phyloP scores from a whole-genome alignment of 1,139 yeast species.

The Lodderomyces metapsilosis region DNA sequence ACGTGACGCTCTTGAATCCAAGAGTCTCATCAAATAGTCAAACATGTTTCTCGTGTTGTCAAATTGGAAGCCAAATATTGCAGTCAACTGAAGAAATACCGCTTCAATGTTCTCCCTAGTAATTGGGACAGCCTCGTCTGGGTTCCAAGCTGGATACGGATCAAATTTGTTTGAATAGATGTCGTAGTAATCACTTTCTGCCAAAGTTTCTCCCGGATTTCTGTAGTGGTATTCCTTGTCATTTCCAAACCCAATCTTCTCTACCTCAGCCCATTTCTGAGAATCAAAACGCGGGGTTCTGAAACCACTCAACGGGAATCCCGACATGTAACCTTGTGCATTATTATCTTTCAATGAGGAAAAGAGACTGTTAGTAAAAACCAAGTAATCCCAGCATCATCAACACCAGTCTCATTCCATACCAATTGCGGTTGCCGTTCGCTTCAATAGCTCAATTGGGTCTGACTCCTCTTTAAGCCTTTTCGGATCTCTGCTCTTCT shows the following conservation, averaged over 20 bases:
- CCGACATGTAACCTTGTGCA: conserved; percentile 14
- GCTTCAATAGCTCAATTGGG: conserved; percentile 16
- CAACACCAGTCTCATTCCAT: conserved; percentile 12
- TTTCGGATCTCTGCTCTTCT: conserved; percentile 10
- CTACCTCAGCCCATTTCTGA: conserved; percentile 45
- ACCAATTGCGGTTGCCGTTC: conserved; percentile 20
- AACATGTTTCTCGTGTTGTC: conserved; percentile 65
- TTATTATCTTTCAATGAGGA: conserved; percentile 13
- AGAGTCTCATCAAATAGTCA: conserved; percentile 57
- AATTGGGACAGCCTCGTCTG: conserved; percentile 52
- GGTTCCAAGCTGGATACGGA: conserved; percentile 62
- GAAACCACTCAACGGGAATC: conserved; percentile 49
- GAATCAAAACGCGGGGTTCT: conserved; percentile 45
- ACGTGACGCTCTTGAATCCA: conserved; percentile 72
- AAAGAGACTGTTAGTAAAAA: conserved; percentile 4
- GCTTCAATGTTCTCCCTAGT: conserved; percentile 54
- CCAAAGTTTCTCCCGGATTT: conserved; percentile 29
- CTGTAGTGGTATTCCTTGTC: conserved; percentile 20
- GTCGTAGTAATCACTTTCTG: conserved; percentile 41
- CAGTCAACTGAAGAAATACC: conserved; percentile 49
- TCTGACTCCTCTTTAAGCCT: conserved; percentile 14
- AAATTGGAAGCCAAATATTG: conserved; percentile 67
- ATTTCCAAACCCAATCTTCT: conserved; percentile 26
- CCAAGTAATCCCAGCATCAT: neutral
- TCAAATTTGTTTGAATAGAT: conserved; percentile 40